Base-by-base conservation (phyloP, 2,329 filamentous ascomycete species). In the Periconia sp. region DNA sequence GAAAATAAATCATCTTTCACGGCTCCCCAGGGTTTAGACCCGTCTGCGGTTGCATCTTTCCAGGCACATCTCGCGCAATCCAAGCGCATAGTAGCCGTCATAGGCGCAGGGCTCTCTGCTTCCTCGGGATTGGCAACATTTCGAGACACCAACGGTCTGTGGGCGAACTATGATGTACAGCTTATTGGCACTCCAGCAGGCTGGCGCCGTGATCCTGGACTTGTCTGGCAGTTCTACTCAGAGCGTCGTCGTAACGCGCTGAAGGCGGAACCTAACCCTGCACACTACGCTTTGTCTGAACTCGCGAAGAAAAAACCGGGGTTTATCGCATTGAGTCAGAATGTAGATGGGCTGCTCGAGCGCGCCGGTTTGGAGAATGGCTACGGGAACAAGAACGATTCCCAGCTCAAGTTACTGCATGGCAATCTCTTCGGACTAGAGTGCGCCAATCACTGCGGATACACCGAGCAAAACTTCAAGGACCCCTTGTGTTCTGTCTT, bases 181-280 rank as follows among this genome's bases (percentile, higher is more conserved):
- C 41, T 18, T 6, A 20, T 42, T 17, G 41, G 6, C 2, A 17
- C 41, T 9, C 41, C 41, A 19, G 41, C 41, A 42, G 41, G 41
- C 5, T 42, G n/a, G n/a, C 41, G 19, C 17, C 41, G 19, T 5
- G 47, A 49, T 42, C 45, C 50, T 1, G 40, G 46, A 15, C 19
- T 48, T 17, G 45, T 52, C 40, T 52, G 50, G 50, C 50, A 52
- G 31, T 52, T 52, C 30, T 52, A 52, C 40, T 43, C 46, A 13
- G 20, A 47, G 7, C 41, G 45, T 14, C 23, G 50, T 9, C 18
- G 27, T 8, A 31, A 43, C 6, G 50, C 41, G 8, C n/a, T 35
- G 19, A 15, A 31, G 20, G 50, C 50, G 13, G 18, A 41, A 19
- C 50, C 50, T 9, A 52, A 52, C n/a, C 45, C 37, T 15, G 50